These are phyloP conservation scores for Penicillium italicum DNA, from an alignment of 2,329 filamentous ascomycete genomes.

Conservation along the genomic window DNA sequence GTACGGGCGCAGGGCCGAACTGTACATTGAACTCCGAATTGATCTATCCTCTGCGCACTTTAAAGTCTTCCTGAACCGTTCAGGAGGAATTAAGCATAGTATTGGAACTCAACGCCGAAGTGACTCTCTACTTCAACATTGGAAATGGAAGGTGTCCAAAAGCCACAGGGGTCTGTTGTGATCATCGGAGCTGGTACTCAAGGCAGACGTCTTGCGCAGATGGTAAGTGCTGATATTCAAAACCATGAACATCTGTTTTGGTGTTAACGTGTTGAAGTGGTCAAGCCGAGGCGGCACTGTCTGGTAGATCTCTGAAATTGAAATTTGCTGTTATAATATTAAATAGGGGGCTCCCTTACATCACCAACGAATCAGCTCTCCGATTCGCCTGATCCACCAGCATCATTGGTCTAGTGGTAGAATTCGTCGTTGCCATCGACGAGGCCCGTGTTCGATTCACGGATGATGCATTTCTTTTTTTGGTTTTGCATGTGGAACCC, in stretches of 20 bases:
- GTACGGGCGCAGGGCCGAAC: neutral
- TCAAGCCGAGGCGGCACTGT: conserved; percentile 33
- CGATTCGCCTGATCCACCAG: conserved; percentile 7
- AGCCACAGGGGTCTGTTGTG: neutral
- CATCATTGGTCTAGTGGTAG: conserved; percentile 47
- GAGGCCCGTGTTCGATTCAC: conserved; percentile 48
- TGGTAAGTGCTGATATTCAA: conserved; percentile 24
- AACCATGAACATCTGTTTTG: neutral
- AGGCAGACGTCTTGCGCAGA: conserved; percentile 36
- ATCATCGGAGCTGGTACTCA: conserved; percentile 35
- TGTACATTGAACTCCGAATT: neutral
- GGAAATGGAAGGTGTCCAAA: neutral
- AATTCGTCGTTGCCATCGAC: conserved; percentile 47
- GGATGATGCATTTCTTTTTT: conserved; percentile 32
- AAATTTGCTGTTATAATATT: neutral
- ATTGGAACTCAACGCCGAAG: neutral
- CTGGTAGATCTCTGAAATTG: conserved; percentile 22
- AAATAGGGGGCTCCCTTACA: accelerated
- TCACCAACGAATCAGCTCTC: conserved; percentile 7
- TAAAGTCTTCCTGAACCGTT: neutral
- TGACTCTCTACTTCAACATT: neutral
- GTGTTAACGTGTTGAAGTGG: conserved; percentile 25
- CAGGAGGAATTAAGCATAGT: neutral
- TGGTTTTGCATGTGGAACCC: neutral
- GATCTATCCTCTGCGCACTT: neutral